These are phyloP conservation scores for Huntiella abstrusa DNA, from an alignment of 2,329 filamentous ascomycete genomes.

Conservation along the genomic window DNA sequence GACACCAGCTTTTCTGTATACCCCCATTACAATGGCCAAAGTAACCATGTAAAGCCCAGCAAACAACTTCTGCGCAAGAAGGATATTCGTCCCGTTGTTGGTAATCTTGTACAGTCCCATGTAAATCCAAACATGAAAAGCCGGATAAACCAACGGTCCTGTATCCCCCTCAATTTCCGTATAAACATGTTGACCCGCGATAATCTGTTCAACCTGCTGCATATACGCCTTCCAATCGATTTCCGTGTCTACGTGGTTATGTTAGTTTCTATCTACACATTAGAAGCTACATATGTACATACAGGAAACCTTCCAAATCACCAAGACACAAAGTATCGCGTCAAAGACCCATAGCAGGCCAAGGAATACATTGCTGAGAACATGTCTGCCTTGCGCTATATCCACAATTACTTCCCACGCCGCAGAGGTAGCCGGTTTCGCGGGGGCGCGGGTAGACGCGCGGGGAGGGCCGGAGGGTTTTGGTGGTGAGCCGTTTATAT, in stretches of 20 bases:
- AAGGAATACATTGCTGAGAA: slow-evolving; percentile 30
- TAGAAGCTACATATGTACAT: slow-evolving; percentile 18
- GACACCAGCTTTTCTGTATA: slow-evolving; percentile 59
- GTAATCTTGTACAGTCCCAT: slow-evolving; percentile 62
- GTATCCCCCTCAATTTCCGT: slow-evolving; percentile 69
- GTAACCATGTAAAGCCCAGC: slow-evolving; percentile 59
- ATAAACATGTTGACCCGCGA: slow-evolving; percentile 78
- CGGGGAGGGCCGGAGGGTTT: not conserved
- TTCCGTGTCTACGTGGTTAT: slow-evolving; percentile 51
- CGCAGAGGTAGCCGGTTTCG: not conserved
- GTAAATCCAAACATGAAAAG: slow-evolving; percentile 85
- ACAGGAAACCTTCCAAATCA: slow-evolving; percentile 77
- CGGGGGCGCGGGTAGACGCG: not conserved
- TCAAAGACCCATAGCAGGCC: slow-evolving; percentile 51
- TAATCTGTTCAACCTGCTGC: slow-evolving; percentile 68
- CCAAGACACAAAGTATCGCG: slow-evolving; percentile 47
- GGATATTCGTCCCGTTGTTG: slow-evolving; percentile 53
- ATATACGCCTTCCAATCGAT: slow-evolving; percentile 98
- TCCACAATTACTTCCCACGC: slow-evolving; percentile 19
- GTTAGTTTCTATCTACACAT: not conserved
- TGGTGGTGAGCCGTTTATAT: not conserved
- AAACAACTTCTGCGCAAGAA: slow-evolving; percentile 71
- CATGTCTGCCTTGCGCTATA: slow-evolving; percentile 29
- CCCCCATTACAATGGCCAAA: slow-evolving; percentile 58
- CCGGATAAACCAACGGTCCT: slow-evolving; percentile 87